Evolutionary conservation across 1,284 basidiomycete species (phyloP), one percentile per base, ranked within the genome.

Genomic region (Leucoagaricus sp.): DNA sequence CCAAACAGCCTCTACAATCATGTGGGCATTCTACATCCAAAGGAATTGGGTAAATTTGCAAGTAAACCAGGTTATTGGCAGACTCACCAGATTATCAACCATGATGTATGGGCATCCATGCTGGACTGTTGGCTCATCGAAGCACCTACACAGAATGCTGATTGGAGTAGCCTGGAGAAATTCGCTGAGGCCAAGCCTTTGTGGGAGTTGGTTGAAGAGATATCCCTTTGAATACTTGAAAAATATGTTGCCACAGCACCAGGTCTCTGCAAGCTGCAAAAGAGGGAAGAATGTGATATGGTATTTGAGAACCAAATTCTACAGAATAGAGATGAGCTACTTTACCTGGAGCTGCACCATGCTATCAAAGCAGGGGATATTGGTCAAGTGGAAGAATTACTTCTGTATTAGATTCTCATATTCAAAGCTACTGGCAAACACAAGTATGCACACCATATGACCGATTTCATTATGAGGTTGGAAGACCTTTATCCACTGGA

Each of bases 341-440:
- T 70, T 1, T 72, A 72, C 44, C 60, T 65, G 21, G 67, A 71
- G 47, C 51, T 69, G 1, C 51, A 61, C 8, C 60, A 65, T 57
- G 69, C 69, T 0, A 63, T 69, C 59, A 69, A 69, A 38, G 8
- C 28, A 4, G 70, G 72, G 2, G 70, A 73, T 51, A 68, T 74
- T 51, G 70, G 69, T 0, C 61, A 68, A 1, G 60, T 72, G 10
- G 69, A 72, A 52, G 36, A 57, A 19, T 60, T n/a, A 58, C 69
- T 53, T 5, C 42, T 58, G 6, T 56, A 55, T 12, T 72, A 68
- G 69, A 62, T 67, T 3, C 62, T 51, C 15, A 61, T 73, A 9
- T 74, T 72, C 53, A 58, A 55, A 33, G 61, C 58, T 12, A 57
- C 44, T 29, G 54, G 58, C 17, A 61, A 61, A 41, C 60, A 61